These are phyloP conservation scores for Curvularia spicifera DNA, from an alignment of 2,329 filamentous ascomycete species.

Conservation along the genomic window DNA sequence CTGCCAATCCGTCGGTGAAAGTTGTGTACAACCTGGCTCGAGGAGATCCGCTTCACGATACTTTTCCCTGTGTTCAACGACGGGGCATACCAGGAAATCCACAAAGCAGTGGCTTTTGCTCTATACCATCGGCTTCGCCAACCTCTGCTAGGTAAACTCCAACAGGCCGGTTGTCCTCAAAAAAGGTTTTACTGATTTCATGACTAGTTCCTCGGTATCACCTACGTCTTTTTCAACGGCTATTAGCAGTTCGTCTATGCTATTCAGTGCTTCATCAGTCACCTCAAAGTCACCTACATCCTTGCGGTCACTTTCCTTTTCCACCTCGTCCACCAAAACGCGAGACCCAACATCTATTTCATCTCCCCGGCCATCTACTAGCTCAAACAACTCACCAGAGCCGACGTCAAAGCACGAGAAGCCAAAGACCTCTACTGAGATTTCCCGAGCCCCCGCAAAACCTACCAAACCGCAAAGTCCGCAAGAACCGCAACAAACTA, in stretches of 20 bases:
- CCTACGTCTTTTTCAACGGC: not conserved
- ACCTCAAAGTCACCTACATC: not conserved
- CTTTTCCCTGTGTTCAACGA: not conserved
- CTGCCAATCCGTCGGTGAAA: not conserved
- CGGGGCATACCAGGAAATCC: not conserved
- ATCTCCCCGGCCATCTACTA: not conserved
- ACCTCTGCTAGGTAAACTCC: not conserved
- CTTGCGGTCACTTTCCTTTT: not conserved
- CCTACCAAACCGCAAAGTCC: not conserved
- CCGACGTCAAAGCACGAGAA: not conserved
- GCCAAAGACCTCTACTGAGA: not conserved
- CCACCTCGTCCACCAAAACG: not conserved
- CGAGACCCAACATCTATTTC: not conserved
- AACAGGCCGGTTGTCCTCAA: not conserved
- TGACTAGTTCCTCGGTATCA: not conserved
- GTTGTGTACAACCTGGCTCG: constrained; percentile 1
- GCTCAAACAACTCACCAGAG: not conserved
- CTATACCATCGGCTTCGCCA: not conserved
- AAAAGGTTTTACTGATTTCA: not conserved
- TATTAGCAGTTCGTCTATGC: too few relatives aligned
- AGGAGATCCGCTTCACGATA: not conserved
- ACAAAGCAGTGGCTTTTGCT: not conserved
- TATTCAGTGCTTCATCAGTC: not conserved
- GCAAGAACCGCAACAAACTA: not conserved
- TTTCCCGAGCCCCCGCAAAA: not conserved